phyloP scores from a whole-genome alignment of 306 rosid genomes.

The Aeschynomene evenia region DNA sequence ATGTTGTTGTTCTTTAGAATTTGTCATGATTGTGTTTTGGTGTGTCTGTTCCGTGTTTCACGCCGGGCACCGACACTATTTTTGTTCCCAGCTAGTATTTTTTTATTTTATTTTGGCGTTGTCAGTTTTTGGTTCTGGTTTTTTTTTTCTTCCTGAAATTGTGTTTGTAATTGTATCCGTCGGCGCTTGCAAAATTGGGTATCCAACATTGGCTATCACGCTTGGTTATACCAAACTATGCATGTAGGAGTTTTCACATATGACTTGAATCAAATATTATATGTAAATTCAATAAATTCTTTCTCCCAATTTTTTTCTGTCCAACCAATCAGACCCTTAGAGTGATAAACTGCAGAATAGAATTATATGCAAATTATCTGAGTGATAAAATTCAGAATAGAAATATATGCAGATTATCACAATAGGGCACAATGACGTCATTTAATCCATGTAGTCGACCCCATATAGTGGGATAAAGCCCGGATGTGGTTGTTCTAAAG shows the following conservation, averaged over 20 bases:
- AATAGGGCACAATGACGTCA: too few relatives aligned
- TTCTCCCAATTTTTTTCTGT: too few relatives aligned
- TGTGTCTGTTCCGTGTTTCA: constrained; percentile 7
- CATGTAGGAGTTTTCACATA: constrained; percentile 6
- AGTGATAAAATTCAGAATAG: too few relatives aligned
- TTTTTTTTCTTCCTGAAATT: constrained; percentile 14
- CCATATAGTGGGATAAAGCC: too few relatives aligned
- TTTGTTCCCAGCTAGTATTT: background rate
- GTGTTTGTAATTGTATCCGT: constrained; percentile 8
- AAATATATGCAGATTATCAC: too few relatives aligned
- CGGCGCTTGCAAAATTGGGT: constrained; percentile 15
- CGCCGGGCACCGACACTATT: constrained; percentile 17
- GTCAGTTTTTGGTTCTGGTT: constrained; percentile 9
- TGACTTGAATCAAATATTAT: too few relatives aligned
- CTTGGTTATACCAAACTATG: constrained; percentile 6
- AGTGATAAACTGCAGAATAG: constrained; percentile 9
- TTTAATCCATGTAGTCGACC: too few relatives aligned
- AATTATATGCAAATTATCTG: background rate
- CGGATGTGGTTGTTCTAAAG: too few relatives aligned
- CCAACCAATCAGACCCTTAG: background rate
- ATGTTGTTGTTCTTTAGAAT: background rate
- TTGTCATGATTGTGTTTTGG: constrained; percentile 11
- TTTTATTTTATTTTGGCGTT: background rate
- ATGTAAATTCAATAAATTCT: too few relatives aligned
- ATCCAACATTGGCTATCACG: background rate